Base-by-base conservation (phyloP, 495 filamentous ascomycete genomes). In the Margaritispora aquatica region DNA sequence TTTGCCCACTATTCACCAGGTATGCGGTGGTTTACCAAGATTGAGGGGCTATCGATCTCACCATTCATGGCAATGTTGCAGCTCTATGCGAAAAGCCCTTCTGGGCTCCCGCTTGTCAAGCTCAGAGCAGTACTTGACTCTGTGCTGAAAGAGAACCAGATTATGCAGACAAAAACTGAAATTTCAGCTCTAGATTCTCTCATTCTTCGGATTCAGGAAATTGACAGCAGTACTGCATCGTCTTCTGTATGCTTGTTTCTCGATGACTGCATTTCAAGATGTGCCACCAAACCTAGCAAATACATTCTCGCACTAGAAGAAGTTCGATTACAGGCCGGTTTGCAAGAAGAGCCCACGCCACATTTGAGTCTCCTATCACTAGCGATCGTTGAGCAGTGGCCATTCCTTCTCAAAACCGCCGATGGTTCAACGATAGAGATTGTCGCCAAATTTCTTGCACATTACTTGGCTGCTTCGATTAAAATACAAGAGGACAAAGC, bases 1-100 rank as follows among this genome's bases (percentile, higher is more conserved):
- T 87, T 96, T 62, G 90, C 90, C 13, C 78, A 84, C 58, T 83
- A 83, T 63, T 93, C 90, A 11, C 82, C 88, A 17, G 82, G 83
- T 17, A 88, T 95, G 80, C 85, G 86, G 44, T 97, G 92, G 92
- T 94, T 81, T 65, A 64, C 76, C 62, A 73, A 82, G 69, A 65
- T 73, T 66, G 64, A 81, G 69, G 63, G 71, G 55, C 58, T 80
- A 38, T 59, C 68, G 3, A 67, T 81, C n/a, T 87, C 86, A 19
- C 86, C 84, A 1, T 87, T 89, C 51, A 81, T 79, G n/a, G 77
- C 76, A 4, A 75, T 90, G 9, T 64, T 89, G 11, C 81, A 76
- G 64, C 68, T 83, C 7, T 75, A 76, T 27, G 69, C 77, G 15
- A 73, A 80, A 36, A 71, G 71, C 8, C 73, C 76, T 19, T 62